phyloP scores from a whole-genome alignment of 345 rosid genomes.

The Bruguiera parviflora region DNA sequence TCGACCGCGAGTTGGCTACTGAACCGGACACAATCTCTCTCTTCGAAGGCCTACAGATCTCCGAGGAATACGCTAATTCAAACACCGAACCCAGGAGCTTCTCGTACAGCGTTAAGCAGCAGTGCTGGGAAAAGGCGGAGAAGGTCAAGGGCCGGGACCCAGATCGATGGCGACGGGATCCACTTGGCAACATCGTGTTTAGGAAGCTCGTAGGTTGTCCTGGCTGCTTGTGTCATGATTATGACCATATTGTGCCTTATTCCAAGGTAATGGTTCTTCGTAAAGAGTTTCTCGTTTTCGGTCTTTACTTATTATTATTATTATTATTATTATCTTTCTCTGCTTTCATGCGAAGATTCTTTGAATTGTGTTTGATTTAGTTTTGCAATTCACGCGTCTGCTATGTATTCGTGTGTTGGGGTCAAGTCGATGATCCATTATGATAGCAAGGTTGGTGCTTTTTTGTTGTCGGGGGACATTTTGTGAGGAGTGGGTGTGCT shows the following conservation, averaged over 20 bases:
- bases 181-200: slow-evolving; percentile 75
- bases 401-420: too few species aligned
- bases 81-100: slow-evolving; percentile 70
- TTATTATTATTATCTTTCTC: neutral
- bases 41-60: slow-evolving; percentile 40
- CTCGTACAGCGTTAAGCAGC: slow-evolving; percentile 81
- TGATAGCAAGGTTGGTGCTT: too few species aligned
- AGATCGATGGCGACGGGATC: slow-evolving; percentile 81
- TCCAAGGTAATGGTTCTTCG: slow-evolving; percentile 58
- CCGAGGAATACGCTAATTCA: slow-evolving; percentile 37
- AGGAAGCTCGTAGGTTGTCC: slow-evolving; percentile 93
- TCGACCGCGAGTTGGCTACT: slow-evolving; percentile 39
- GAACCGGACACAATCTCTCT: slow-evolving; percentile 28
- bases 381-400: too few species aligned
- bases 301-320: neutral
- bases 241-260: slow-evolving; percentile 88
- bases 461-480: too few species aligned
- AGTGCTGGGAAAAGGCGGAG: slow-evolving; percentile 96
- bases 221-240: slow-evolving; percentile 96
- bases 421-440: too few species aligned
- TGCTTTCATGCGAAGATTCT: too few species aligned
- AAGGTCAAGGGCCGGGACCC: slow-evolving; percentile 82
- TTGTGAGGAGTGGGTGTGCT: too few species aligned
- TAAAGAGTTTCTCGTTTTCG: neutral
- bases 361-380: too few species aligned